Evolutionary conservation across 257 asterid species (phyloP).

Genomic region (Lycium ferocissimum): DNA sequence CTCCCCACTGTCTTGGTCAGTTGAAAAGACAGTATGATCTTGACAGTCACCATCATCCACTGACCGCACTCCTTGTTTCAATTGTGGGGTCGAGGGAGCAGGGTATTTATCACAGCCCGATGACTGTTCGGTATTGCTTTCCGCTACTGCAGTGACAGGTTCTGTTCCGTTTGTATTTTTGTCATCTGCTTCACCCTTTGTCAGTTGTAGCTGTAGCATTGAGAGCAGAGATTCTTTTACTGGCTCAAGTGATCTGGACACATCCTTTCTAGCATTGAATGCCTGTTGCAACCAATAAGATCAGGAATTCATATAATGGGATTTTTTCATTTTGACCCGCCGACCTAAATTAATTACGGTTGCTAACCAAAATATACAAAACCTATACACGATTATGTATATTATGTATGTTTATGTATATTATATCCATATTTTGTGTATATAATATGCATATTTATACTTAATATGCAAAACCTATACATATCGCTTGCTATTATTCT

Average conservation of each 20-base stretch:
- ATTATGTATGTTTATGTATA: too few relatives aligned
- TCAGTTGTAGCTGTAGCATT: slow-evolving; percentile 41
- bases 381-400: too few relatives aligned
- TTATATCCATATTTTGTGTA: too few relatives aligned
- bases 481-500: too few relatives aligned
- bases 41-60: slow-evolving; percentile 46
- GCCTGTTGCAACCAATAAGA: slow-evolving; percentile 51
- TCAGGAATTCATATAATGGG: slow-evolving; percentile 12
- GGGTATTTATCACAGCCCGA: slow-evolving; percentile 50
- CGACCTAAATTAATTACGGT: too few relatives aligned
- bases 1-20: slow-evolving; percentile 42
- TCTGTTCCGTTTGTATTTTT: slow-evolving; percentile 30
- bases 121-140: slow-evolving; percentile 33
- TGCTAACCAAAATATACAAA: too few relatives aligned
- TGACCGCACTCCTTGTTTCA: slow-evolving; percentile 50
- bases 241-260: slow-evolving; percentile 42
- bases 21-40: slow-evolving; percentile 45
- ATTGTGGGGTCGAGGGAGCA: slow-evolving; percentile 61
- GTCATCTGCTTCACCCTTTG: slow-evolving; percentile 28
- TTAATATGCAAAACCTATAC: too few relatives aligned
- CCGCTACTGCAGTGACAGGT: slow-evolving; percentile 20
- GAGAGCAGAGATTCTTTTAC: slow-evolving; percentile 50
- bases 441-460: too few relatives aligned
- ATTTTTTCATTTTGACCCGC: too few relatives aligned
- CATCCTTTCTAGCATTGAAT: slow-evolving; percentile 51